A percentile compares a stretch with the other conserved stretches of the same genome.
Conservation (phyloP, 176 grass and related monocot genomes). For the Eragrostis curvula region DNA sequence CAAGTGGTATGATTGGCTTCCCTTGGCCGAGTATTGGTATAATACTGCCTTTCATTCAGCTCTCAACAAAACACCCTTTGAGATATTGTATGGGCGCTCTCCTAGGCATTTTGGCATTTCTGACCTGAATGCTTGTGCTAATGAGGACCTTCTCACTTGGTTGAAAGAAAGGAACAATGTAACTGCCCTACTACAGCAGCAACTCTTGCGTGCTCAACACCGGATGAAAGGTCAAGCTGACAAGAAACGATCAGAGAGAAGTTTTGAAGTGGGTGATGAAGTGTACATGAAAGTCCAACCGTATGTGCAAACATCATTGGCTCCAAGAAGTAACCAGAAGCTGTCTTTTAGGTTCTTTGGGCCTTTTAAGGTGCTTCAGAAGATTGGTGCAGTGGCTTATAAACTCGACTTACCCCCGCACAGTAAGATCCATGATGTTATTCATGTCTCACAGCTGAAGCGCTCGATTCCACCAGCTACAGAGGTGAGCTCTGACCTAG, state of each 20-base stretch:
- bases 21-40: not conserved
- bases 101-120: too few relatives aligned
- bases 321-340: too few relatives aligned
- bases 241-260: not conserved
- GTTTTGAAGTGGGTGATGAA: not conserved
- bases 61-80: not conserved
- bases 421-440: not conserved
- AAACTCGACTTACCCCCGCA: not conserved
- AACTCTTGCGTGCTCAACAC: not conserved
- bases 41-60: not conserved
- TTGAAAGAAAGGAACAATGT: too few relatives aligned
- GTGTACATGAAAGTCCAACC: not conserved
- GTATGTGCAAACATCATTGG: not conserved
- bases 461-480: not conserved
- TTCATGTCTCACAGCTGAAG: not conserved
- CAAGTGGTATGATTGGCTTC: not conserved
- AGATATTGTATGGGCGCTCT: not conserved
- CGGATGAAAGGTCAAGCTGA: not conserved
- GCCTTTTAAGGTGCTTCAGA: not conserved
- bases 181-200: rapidly evolving
- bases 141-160: too few relatives aligned
- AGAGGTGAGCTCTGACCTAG: not conserved
- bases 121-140: too few relatives aligned
- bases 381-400: not conserved
- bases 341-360: not conserved